phyloP scores from a whole-genome alignment of 129 eudicot genomes.

The Tanacetum coccineum region DNA sequence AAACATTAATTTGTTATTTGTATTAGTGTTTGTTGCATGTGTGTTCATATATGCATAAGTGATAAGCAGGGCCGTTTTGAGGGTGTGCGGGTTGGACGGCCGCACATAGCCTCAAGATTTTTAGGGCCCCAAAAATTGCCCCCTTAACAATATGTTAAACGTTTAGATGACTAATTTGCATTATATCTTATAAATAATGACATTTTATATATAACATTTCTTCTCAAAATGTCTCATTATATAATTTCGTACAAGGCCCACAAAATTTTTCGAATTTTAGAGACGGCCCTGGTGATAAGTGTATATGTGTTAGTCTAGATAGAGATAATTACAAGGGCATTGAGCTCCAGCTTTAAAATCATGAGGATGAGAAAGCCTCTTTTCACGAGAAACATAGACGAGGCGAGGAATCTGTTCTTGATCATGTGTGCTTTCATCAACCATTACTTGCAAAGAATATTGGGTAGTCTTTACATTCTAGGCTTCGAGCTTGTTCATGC shows the following conservation, averaged over 20 bases:
- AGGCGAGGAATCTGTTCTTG: conserved; percentile 57
- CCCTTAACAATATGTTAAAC: too few relatives aligned
- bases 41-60: not conserved
- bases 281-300: too few relatives aligned
- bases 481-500: not conserved
- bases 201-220: too few relatives aligned
- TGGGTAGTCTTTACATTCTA: not conserved
- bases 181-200: too few relatives aligned
- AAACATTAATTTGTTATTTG: conserved; percentile 2
- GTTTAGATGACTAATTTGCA: too few relatives aligned
- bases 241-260: too few relatives aligned
- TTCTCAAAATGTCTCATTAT: too few relatives aligned
- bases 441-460: conserved; percentile 35
- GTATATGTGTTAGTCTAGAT: not conserved
- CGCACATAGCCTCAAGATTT: too few relatives aligned
- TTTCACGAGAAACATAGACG: conserved; percentile 80
- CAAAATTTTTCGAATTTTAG: too few relatives aligned
- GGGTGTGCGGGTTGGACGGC: too few relatives aligned
- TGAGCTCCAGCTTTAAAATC: conserved; percentile 84
- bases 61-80: too few relatives aligned
- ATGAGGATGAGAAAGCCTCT: conserved; percentile 55
- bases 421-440: conserved; percentile 31
- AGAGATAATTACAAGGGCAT: conserved; percentile 46
- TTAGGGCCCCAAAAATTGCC: too few relatives aligned
- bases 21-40: not conserved